Conservation (phyloP, 139 green algal genomes). For the Spirogloea muscicola region DNA sequence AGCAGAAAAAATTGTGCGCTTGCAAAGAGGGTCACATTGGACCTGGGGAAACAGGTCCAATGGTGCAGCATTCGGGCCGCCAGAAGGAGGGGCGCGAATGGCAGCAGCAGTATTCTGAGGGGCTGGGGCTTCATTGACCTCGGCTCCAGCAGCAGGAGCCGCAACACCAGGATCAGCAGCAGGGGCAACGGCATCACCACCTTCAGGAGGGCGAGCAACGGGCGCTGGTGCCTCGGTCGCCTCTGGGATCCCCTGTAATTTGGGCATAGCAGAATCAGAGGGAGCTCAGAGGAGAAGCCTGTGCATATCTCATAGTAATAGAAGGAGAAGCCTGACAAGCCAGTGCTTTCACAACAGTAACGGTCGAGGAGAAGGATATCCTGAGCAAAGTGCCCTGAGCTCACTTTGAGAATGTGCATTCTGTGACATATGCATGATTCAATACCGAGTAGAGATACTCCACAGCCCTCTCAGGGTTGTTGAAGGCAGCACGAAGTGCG, state of each 20-base stretch:
- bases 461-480: slow-evolving; percentile 98
- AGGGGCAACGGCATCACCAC: slow-evolving; percentile 21
- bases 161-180: slow-evolving; percentile 15
- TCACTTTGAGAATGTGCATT: not conserved
- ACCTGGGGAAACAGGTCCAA: slow-evolving; percentile 80
- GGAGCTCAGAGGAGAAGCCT: too few relatives aligned
- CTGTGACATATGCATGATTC: too few relatives aligned
- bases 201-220: slow-evolving; percentile 30
- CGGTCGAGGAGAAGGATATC: not conserved
- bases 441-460: slow-evolving; percentile 92
- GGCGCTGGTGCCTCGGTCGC: slow-evolving; percentile 17
- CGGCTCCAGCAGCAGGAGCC: not conserved
- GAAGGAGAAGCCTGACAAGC: too few relatives aligned
- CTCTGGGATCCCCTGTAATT: slow-evolving; percentile 70
- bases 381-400: not conserved
- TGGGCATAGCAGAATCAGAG: too few relatives aligned
- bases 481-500: slow-evolving; percentile 94
- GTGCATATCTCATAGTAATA: too few relatives aligned
- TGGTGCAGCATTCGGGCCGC: slow-evolving; percentile 65
- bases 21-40: too few relatives aligned
- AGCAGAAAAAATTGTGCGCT: too few relatives aligned
- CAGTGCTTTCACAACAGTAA: not conserved
- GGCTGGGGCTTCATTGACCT: not conserved
- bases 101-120: not conserved
- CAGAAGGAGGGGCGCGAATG: not conserved